phyloP scores from a whole-genome alignment of 192 early-diverging fungal species.

The Entomortierella chlamydospora region DNA sequence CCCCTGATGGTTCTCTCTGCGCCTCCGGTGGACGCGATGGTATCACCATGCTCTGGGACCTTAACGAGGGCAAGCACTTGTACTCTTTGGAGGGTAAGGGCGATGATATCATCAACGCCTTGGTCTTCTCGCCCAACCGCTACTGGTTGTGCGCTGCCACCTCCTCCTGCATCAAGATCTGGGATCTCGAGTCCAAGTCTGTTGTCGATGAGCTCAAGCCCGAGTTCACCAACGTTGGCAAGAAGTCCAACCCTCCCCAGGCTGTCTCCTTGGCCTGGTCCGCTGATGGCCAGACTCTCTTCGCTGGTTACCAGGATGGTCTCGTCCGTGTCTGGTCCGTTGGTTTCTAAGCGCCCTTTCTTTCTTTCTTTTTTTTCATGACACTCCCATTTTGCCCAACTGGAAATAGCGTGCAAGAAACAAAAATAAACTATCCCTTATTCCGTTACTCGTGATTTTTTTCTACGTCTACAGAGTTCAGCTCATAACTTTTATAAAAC shows the following conservation, averaged over 20 bases:
- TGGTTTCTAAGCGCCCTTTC: slow-evolving; percentile 31
- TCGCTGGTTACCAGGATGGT: slow-evolving; percentile 94
- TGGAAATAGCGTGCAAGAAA: slow-evolving; percentile 20
- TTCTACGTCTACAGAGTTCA: too few species aligned
- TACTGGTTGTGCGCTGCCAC: slow-evolving; percentile 99
- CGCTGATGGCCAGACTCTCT: slow-evolving; percentile 97
- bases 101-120: slow-evolving; percentile 94
- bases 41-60: slow-evolving; percentile 99
- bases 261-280: slow-evolving; percentile 99
- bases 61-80: slow-evolving; percentile 99
- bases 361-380: slow-evolving; percentile 15
- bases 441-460: too few species aligned
- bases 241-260: slow-evolving; percentile 83
- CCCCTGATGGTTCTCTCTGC: slow-evolving; percentile 99
- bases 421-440: too few species aligned
- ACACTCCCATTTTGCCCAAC: neutral
- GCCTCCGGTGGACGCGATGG: slow-evolving; percentile 99
- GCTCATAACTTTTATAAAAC: too few species aligned
- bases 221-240: slow-evolving; percentile 77
- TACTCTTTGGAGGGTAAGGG: slow-evolving; percentile 93
- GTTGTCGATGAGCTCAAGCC: slow-evolving; percentile 93
- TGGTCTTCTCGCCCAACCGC: slow-evolving; percentile 99
- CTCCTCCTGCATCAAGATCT: slow-evolving; percentile 96
- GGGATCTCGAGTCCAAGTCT: slow-evolving; percentile 99
- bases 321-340: slow-evolving; percentile 53